Conservation (phyloP, 2,329 filamentous ascomycete species). For the Coniella lustricola region DNA sequence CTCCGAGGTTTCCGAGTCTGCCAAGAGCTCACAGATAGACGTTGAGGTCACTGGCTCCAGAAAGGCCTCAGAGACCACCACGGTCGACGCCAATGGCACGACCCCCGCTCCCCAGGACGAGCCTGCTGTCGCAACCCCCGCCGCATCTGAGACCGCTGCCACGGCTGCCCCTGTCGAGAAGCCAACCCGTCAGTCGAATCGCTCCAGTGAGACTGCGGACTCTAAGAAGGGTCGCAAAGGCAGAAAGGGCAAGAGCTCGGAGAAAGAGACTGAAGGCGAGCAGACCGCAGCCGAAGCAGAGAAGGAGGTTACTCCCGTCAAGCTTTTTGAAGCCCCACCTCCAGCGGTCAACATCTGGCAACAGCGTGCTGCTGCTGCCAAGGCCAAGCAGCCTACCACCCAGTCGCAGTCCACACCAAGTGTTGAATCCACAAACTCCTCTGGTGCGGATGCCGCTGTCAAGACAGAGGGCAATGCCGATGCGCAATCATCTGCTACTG, state of each 20-base stretch:
- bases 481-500: slow-evolving; percentile 15
- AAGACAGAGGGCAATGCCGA: slow-evolving; percentile 10
- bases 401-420: slow-evolving; percentile 13
- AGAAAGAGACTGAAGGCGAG: slow-evolving; percentile 48
- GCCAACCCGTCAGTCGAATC: slow-evolving; percentile 54
- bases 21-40: slow-evolving; percentile 20
- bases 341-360: slow-evolving; percentile 86
- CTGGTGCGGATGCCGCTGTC: slow-evolving; percentile 17
- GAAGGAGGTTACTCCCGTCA: slow-evolving; percentile 50
- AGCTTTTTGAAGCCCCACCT: slow-evolving; percentile 72
- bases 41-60: slow-evolving; percentile 21
- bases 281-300: slow-evolving; percentile 49
- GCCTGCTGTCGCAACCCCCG: slow-evolving; percentile 13
- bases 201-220: slow-evolving; percentile 61
- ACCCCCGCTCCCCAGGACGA: slow-evolving; percentile 30
- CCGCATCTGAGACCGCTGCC: slow-evolving; percentile 15
- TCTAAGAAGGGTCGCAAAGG: slow-evolving; percentile 55
- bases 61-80: slow-evolving; percentile 23
- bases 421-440: slow-evolving; percentile 10
- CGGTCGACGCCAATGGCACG: slow-evolving; percentile 23
- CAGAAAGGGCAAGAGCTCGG: slow-evolving; percentile 52
- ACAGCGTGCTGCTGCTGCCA: slow-evolving; percentile 64
- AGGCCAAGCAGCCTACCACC: slow-evolving; percentile 32
- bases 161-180: slow-evolving; percentile 21
- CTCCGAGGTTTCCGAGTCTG: slow-evolving; percentile 24